phyloP scores from a whole-genome alignment of 805 yeast genomes.

The Blastobotrys mokoenaii region DNA sequence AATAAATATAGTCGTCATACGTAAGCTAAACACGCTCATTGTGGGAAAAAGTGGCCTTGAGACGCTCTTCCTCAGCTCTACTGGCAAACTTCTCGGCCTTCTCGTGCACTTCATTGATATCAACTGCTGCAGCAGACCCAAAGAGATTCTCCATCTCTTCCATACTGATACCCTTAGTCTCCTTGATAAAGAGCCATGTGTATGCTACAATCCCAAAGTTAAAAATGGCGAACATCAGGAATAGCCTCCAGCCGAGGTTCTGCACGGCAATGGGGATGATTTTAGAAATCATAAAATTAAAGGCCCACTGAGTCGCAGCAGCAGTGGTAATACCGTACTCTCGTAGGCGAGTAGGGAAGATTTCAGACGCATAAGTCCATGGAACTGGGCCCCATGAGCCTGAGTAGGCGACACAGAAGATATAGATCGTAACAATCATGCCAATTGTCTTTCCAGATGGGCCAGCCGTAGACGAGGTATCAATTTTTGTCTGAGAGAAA shows the following conservation, averaged over 20 bases:
- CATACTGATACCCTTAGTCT: conserved; percentile 68
- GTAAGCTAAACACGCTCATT: not conserved
- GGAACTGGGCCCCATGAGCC: conserved; percentile 18
- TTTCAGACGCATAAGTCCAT: conserved; percentile 17
- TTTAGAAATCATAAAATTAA: conserved; percentile 42
- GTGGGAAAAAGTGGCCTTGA: not conserved
- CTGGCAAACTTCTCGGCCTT: conserved; percentile 6
- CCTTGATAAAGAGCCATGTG: conserved; percentile 60
- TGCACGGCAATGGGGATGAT: conserved; percentile 13
- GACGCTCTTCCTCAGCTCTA: conserved; percentile 2
- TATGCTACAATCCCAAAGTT: conserved; percentile 27
- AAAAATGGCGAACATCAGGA: conserved; percentile 44
- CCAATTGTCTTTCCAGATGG: conserved; percentile 22
- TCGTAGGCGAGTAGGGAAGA: conserved; percentile 14
- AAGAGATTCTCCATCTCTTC: conserved; percentile 69
- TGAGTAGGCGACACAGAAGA: conserved; percentile 43
- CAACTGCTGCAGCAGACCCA: conserved; percentile 16
- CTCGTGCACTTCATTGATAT: conserved; percentile 8
- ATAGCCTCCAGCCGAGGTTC: conserved; percentile 12
- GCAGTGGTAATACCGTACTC: conserved; percentile 61
- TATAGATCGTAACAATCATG: conserved; percentile 53
- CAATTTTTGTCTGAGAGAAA: conserved; percentile 24
- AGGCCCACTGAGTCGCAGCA: conserved; percentile 47
- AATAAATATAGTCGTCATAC: too few relatives aligned
- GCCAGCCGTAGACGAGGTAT: not conserved